These are phyloP conservation scores for Phytophthora cactorum DNA, from an alignment of 352 stramenopile species.

Conservation along the genomic window DNA sequence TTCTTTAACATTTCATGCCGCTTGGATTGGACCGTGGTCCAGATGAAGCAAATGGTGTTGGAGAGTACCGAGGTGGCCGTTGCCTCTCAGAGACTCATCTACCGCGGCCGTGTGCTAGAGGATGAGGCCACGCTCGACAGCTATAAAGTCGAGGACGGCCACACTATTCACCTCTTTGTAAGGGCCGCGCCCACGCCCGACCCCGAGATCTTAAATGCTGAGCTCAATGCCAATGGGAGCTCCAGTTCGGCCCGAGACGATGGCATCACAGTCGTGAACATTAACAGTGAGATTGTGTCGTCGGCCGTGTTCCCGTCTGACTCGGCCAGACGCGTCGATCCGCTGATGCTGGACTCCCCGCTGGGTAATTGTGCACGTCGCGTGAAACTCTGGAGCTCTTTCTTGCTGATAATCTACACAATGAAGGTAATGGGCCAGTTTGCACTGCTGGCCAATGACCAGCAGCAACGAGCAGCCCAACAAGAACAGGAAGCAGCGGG, in stretches of 20 bases:
- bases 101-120: constrained; percentile 88
- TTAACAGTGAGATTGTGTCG: constrained; percentile 83
- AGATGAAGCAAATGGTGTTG: constrained; percentile 76
- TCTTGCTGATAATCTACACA: constrained; percentile 89
- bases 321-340: constrained; percentile 80
- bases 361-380: constrained; percentile 82
- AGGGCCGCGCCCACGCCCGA: constrained; percentile 67
- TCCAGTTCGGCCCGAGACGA: constrained; percentile 42
- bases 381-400: constrained; percentile 90
- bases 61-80: constrained; percentile 77
- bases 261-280: constrained; percentile 74
- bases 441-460: constrained; percentile 81
- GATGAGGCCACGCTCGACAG: constrained; percentile 72
- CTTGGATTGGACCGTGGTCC: constrained; percentile 68
- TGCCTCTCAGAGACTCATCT: constrained; percentile 90
- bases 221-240: constrained; percentile 39
- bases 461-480: constrained; percentile 59
- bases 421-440: constrained; percentile 92
- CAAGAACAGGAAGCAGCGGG: constrained; percentile 37
- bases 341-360: constrained; percentile 85
- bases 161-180: constrained; percentile 93
- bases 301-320: constrained; percentile 87
- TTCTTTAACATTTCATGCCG: constrained; percentile 79
- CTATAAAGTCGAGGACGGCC: constrained; percentile 92
- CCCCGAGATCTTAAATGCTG: constrained; percentile 55